These are phyloP conservation scores for Ceratonia siliqua DNA, from an alignment of 306 rosid species.

Conservation along the genomic window DNA sequence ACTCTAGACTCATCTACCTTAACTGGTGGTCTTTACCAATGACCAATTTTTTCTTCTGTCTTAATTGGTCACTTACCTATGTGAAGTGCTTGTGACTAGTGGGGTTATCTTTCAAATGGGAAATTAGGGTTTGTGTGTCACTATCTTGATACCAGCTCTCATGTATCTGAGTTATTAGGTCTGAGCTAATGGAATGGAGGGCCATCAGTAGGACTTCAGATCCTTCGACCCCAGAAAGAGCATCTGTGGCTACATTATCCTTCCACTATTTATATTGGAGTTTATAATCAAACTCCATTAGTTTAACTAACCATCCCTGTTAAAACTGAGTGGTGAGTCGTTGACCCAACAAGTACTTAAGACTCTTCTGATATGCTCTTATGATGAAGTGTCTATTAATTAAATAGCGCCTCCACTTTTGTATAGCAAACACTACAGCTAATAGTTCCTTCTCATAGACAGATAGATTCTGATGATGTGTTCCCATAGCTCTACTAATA, in stretches of 20 bases:
- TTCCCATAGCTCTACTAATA: not conserved
- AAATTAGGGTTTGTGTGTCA: too few species aligned
- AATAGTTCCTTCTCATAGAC: not conserved
- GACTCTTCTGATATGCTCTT: not conserved
- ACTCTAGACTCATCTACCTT: too few species aligned
- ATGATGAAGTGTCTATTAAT: not conserved
- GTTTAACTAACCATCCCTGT: not conserved
- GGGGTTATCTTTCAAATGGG: too few species aligned
- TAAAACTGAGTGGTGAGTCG: not conserved
- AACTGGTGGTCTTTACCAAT: too few species aligned
- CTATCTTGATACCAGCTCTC: too few species aligned
- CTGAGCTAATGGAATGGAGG: too few species aligned
- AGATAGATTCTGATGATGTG: not conserved
- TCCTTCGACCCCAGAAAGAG: not conserved
- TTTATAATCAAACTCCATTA: not conserved
- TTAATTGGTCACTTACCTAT: too few species aligned
- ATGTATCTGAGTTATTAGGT: too few species aligned
- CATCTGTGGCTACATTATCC: not conserved
- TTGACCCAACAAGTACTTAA: not conserved
- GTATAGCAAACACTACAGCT: not conserved
- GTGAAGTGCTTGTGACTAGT: too few species aligned
- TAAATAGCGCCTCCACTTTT: not conserved
- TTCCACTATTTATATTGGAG: not conserved
- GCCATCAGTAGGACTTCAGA: not conserved
- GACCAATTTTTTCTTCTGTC: too few species aligned